phyloP scores from a whole-genome alignment of 129 eudicot genomes.

The Flaveria trinervia region DNA sequence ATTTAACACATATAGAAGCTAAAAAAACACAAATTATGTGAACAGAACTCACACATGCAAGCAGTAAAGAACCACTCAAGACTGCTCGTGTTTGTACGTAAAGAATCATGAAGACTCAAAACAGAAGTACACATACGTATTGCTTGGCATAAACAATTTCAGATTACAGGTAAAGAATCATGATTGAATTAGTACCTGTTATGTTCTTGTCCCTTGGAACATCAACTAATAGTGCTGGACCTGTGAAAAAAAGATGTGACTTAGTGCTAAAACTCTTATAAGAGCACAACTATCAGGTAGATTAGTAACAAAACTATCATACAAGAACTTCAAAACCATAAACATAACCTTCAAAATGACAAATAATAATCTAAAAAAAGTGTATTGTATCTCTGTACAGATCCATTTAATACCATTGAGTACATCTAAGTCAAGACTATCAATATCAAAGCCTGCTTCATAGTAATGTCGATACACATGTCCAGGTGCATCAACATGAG shows the following conservation, averaged over 20 bases:
- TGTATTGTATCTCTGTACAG: not conserved
- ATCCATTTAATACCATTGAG: conserved; percentile 46
- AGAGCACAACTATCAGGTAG: not conserved
- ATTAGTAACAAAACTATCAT: not conserved
- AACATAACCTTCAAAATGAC: not conserved
- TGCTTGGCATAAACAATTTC: not conserved
- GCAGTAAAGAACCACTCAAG: conserved; percentile 7
- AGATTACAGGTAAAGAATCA: not conserved
- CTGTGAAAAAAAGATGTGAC: conserved; percentile 32
- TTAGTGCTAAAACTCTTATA: not conserved
- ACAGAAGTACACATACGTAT: not conserved
- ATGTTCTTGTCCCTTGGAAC: conserved; percentile 64
- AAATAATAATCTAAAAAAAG: not conserved
- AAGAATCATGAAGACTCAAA: not conserved
- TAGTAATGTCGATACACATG: conserved; percentile 63
- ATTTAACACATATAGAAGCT: too few species aligned
- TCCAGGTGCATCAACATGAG: conserved; percentile 95
- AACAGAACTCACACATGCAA: conserved; percentile 1
- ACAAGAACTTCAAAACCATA: not conserved
- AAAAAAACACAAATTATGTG: not conserved
- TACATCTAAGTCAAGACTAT: conserved; percentile 72
- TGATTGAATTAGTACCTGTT: conserved; percentile 40
- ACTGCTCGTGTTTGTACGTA: not conserved
- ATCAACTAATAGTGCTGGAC: conserved; percentile 57
- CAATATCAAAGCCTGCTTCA: conserved; percentile 77